phyloP scores from a whole-genome alignment of 148 eudicot species.

The Rhododendron mucronatum region DNA sequence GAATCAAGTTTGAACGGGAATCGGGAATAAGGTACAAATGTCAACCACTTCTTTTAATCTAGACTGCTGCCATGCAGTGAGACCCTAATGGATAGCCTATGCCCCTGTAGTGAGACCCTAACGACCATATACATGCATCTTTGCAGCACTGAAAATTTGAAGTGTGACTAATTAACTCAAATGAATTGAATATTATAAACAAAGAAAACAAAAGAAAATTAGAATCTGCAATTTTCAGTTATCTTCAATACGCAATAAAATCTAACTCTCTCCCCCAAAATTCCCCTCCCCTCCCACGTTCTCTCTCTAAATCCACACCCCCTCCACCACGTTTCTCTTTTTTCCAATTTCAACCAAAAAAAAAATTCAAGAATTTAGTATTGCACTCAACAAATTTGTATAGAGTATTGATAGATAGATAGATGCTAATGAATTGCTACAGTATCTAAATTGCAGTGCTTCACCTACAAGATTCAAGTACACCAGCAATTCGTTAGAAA shows the following conservation, averaged over 20 bases:
- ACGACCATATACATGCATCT: background rate
- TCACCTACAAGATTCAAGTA: background rate
- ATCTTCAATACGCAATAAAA: background rate
- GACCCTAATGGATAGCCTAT: background rate
- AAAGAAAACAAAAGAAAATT: background rate
- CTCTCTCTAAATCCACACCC: background rate
- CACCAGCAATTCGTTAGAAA: background rate
- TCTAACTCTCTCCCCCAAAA: background rate
- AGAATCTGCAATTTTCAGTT: background rate
- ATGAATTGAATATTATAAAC: background rate
- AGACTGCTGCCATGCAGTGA: background rate
- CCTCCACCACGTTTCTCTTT: background rate
- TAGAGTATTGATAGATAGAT: background rate
- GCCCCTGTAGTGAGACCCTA: background rate
- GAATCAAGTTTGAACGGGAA: background rate
- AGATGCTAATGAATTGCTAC: background rate
- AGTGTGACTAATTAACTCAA: background rate
- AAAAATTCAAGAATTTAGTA: background rate
- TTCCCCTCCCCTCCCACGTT: background rate
- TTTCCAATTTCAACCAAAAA: too few relatives aligned
- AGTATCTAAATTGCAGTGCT: background rate
- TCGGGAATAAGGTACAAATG: background rate
- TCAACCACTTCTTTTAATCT: background rate
- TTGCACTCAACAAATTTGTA: background rate
- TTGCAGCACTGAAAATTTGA: background rate